These are phyloP conservation scores for Dichotomocladium elegans DNA, from an alignment of 371 early-diverging fungal genomes.

Conservation along the genomic window DNA sequence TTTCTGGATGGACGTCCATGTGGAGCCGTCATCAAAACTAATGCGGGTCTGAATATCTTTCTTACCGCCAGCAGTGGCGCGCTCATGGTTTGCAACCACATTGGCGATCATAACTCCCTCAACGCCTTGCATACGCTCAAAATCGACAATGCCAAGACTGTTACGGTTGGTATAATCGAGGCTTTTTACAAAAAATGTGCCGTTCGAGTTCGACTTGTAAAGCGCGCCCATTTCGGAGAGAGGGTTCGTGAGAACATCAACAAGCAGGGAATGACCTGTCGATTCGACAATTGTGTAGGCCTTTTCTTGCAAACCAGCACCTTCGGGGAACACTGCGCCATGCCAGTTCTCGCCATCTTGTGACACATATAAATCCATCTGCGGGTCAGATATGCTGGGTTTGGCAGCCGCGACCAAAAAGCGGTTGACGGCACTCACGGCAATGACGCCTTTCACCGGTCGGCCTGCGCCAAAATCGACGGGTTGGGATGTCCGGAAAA, in stretches of 20 bases:
- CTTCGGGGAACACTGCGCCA: constrained; percentile 58
- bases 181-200: constrained; percentile 78
- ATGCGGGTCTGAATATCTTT: constrained; percentile 77
- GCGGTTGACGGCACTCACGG: constrained; percentile 59
- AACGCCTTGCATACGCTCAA: constrained; percentile 81
- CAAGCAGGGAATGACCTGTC: constrained; percentile 53
- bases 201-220: constrained; percentile 86
- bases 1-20: constrained; percentile 60
- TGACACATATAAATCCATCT: constrained; percentile 57
- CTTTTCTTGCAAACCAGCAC: constrained; percentile 38
- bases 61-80: constrained; percentile 36
- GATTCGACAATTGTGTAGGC: constrained; percentile 82
- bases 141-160: constrained; percentile 74
- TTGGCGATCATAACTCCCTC: constrained; percentile 87
- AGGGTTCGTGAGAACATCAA: constrained; percentile 56
- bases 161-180: constrained; percentile 80
- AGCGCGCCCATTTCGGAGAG: constrained; percentile 61
- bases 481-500: constrained; percentile 50
- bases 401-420: constrained; percentile 71
- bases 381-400: constrained; percentile 31
- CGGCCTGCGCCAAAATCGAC: constrained; percentile 47
- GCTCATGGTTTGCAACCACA: constrained; percentile 68
- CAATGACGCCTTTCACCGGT: constrained; percentile 53
- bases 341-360: constrained; percentile 63
- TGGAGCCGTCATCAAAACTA: constrained; percentile 86